phyloP scores from a whole-genome alignment of 176 grass and related monocot species.

The Raddia distichophylla region DNA sequence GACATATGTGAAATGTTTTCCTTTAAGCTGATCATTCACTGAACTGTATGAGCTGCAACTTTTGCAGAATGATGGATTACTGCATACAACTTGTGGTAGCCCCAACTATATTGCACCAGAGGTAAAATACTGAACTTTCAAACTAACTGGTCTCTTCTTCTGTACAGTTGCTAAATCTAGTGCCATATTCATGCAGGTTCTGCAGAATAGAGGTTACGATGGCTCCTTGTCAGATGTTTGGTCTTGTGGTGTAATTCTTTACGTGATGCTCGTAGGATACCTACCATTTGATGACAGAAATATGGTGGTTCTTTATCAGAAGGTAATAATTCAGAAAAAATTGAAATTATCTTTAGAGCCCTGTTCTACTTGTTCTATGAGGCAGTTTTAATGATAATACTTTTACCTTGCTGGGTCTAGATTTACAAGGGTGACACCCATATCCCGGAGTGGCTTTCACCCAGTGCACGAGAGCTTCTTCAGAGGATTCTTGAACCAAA shows the following conservation, averaged over 20 bases:
- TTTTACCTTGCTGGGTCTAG: slow-evolving; percentile 37
- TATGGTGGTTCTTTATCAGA: slow-evolving; percentile 93
- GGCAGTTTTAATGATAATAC: not conserved
- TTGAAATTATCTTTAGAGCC: not conserved
- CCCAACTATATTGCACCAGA: slow-evolving; percentile 97
- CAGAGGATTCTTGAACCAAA: slow-evolving; percentile 75
- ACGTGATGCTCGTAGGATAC: slow-evolving; percentile 74
- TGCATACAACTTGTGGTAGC: slow-evolving; percentile 96
- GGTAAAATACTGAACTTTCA: slow-evolving; percentile 33
- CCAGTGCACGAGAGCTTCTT: slow-evolving; percentile 56
- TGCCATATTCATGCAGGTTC: slow-evolving; percentile 52
- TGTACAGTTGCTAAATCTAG: slow-evolving; percentile 7
- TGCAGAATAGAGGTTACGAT: slow-evolving; percentile 84
- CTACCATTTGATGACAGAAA: slow-evolving; percentile 90
- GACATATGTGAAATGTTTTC: not conserved
- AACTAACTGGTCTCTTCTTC: not conserved
- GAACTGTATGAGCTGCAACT: not conserved
- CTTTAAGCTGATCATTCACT: not conserved
- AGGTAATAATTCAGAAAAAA: slow-evolving; percentile 46
- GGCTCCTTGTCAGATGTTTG: slow-evolving; percentile 82
- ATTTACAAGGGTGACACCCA: slow-evolving; percentile 74
- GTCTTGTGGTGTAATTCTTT: slow-evolving; percentile 93
- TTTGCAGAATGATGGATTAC: slow-evolving; percentile 75
- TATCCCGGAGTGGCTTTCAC: slow-evolving; percentile 68
- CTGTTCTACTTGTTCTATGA: not conserved